A percentile compares a stretch with the other conserved stretches of the same genome.
Conservation (phyloP, 2,329 filamentous ascomycete species). For the Aspergillus quadrilineatus region DNA sequence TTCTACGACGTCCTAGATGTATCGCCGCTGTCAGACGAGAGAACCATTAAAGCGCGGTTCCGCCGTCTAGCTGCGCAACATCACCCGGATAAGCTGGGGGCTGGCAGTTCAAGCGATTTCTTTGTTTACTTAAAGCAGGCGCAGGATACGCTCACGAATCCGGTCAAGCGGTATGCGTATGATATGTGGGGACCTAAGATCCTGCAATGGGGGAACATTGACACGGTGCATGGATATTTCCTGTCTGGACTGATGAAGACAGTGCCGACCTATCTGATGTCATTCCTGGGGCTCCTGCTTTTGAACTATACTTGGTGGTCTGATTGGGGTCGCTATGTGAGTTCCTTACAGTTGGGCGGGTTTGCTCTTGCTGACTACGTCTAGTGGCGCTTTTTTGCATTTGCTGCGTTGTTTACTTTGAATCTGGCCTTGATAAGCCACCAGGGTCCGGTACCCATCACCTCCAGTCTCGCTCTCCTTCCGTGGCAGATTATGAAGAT, state of each 20-base stretch:
- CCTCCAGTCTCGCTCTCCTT: slow-evolving; percentile 54
- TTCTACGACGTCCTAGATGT: slow-evolving; percentile 80
- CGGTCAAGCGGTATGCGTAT: slow-evolving; percentile 78
- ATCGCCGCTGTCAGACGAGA: slow-evolving; percentile 66
- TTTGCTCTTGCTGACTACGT: background rate
- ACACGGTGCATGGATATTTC: slow-evolving; percentile 71
- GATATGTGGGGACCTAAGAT: slow-evolving; percentile 80
- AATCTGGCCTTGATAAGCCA: slow-evolving; percentile 60
- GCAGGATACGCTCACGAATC: slow-evolving; percentile 76
- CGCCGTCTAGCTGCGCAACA: slow-evolving; percentile 66
- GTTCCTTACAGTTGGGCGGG: slow-evolving; percentile 16
- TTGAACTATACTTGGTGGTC: slow-evolving; percentile 45
- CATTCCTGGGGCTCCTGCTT: slow-evolving; percentile 36
- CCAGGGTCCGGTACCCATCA: slow-evolving; percentile 42
- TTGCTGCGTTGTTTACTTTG: slow-evolving; percentile 55
- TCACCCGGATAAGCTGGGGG: slow-evolving; percentile 79
- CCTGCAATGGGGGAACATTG: slow-evolving; percentile 55
- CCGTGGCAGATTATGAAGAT: slow-evolving; percentile 82
- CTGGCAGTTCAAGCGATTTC: slow-evolving; percentile 46
- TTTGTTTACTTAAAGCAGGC: slow-evolving; percentile 84
- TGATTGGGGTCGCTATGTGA: slow-evolving; percentile 47
- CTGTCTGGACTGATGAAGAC: slow-evolving; percentile 59
- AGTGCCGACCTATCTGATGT: slow-evolving; percentile 41
- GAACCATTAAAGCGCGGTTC: slow-evolving; percentile 79
- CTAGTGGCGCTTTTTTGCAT: slow-evolving; percentile 53